Evolutionary conservation across 805 yeast genomes (phyloP), one percentile per base, ranked within the genome.

Genomic region (Candida argentea): DNA sequence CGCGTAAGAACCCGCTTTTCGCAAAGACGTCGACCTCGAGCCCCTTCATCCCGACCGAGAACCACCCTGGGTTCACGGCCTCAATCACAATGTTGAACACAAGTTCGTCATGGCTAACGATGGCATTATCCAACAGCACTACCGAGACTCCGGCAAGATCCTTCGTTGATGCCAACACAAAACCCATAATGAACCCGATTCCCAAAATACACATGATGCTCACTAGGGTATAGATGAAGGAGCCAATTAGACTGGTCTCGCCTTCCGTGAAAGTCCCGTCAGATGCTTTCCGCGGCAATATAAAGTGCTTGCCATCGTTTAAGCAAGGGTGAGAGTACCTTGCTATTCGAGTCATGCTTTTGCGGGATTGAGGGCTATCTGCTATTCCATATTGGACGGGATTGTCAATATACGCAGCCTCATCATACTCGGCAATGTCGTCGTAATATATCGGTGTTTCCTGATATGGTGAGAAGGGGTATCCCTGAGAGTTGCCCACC

Each of bases 11-110:
- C 5, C 73, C 65, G 26, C 82, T 71, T 41, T 75, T 76, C 2
- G 89, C 96, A 60, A 89, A 89, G 2, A 89, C 62, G 48, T 89
- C 96, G 23, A 89, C 52, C 39, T 83, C 89, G 6, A 78, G 76
- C 9, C 73, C 71, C 23, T 62, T 59, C 2, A 87, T 62, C 2
- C 61, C 56, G 4, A 86, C 72, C 2, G 80, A 65, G 38, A 86
- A 62, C 53, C 87, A 69, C 0, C 96, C 95, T 0, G 95, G 95
- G 48, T 89, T 89, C 42, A 77, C 72, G 1, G 93, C 94, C 34
- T 74, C 79, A 14, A 85, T 71, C 3, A 72, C 69, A 41, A 89
- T 57, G 46, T 79, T 83, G 56, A 89, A 85, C 1, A 86, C 69
- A 26, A 89, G 57, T 46, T 85, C 96, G 44, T 86, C 94, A 37